Evolutionary conservation across 192 early-diverging fungal genomes (phyloP).

Genomic region (Glomus cerebriforme): DNA sequence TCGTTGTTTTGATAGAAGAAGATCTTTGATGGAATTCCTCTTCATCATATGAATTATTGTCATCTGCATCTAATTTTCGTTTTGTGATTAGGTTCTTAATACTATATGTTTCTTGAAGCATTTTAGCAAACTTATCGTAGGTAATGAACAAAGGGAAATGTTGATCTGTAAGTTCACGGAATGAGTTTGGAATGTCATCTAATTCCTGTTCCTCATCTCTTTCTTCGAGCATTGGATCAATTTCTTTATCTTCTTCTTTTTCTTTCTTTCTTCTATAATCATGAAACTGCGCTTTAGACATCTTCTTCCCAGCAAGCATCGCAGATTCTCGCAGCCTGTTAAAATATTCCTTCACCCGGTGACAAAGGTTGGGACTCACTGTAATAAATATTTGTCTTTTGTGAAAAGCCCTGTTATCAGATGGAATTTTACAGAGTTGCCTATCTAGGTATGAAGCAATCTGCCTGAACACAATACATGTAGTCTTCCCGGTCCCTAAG

Average conservation of each 20-base stretch:
- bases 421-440: neutral
- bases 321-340: neutral
- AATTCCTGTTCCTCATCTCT: conserved; percentile 5
- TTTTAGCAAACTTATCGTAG: conserved; percentile 6
- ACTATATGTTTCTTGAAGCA: conserved; percentile 18
- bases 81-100: neutral
- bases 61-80: neutral
- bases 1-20: neutral
- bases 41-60: neutral
- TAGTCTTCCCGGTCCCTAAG: conserved; percentile 23
- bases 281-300: neutral
- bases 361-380: neutral
- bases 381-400: conserved; percentile 33
- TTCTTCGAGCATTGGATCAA: conserved; percentile 11
- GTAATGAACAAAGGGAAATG: conserved; percentile 26
- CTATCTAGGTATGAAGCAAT: conserved; percentile 14
- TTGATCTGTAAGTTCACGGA: neutral
- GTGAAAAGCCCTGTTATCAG: neutral
- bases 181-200: neutral
- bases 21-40: neutral
- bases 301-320: neutral
- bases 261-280: conserved; percentile 5
- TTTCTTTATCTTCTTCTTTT: neutral
- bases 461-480: neutral
- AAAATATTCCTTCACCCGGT: conserved; percentile 16